Evolutionary conservation across 768 basidiomycete genomes (phyloP).

Genomic region (Astraeus odoratus): DNA sequence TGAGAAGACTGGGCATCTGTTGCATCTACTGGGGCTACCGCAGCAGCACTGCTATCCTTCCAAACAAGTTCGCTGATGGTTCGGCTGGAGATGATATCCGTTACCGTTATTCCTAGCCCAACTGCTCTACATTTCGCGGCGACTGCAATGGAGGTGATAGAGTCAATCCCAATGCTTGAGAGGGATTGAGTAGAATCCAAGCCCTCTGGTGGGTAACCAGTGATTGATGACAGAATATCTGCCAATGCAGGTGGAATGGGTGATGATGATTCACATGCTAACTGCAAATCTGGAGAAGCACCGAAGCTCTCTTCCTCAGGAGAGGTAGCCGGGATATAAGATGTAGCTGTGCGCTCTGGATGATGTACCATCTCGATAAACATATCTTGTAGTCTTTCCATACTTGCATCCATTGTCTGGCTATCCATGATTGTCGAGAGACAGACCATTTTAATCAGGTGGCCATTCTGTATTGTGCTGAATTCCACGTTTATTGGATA

Average conservation of each 20-base stretch:
- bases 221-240: conserved; percentile 9
- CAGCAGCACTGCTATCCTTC: conserved; percentile 4
- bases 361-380: conserved; percentile 15
- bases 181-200: conserved; percentile 31
- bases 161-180: conserved; percentile 39
- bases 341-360: conserved; percentile 11
- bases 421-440: conserved; percentile 22
- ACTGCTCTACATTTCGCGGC: conserved; percentile 31
- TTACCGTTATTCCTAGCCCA: conserved; percentile 29
- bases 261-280: not conserved
- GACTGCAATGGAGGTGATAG: conserved; percentile 43
- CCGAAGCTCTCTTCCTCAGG: not conserved
- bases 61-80: conserved; percentile 27
- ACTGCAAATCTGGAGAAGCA: not conserved
- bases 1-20: not conserved
- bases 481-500: conserved; percentile 41
- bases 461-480: conserved; percentile 23
- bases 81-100: conserved; percentile 35
- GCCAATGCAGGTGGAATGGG: conserved; percentile 9
- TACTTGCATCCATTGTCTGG: conserved; percentile 12
- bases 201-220: conserved; percentile 22
- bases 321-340: not conserved
- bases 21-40: not conserved
- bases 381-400: conserved; percentile 15
- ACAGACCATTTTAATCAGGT: conserved; percentile 32